Conservation (phyloP, 2,329 filamentous ascomycete species). For the Fusarium globosum region DNA sequence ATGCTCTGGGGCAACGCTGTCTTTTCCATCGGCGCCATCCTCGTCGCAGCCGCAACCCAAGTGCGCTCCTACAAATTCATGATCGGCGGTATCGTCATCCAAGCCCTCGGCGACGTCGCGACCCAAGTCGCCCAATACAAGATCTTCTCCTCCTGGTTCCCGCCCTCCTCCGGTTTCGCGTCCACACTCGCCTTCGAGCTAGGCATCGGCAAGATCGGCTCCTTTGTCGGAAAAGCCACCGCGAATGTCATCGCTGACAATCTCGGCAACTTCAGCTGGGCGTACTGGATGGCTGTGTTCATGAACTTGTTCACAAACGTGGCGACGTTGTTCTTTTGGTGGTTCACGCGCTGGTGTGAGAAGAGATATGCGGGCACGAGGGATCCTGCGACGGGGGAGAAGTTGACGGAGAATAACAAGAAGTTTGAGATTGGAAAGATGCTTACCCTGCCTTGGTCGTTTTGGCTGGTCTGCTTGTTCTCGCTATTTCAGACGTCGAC, state of each 20-base stretch:
- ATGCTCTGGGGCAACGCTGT: slow-evolving; percentile 72
- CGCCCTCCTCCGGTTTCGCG: slow-evolving; percentile 70
- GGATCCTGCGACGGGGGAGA: slow-evolving; percentile 69
- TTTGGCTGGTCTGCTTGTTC: slow-evolving; percentile 66
- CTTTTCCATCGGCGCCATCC: slow-evolving; percentile 67
- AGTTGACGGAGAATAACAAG: slow-evolving; percentile 68
- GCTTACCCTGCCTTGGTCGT: slow-evolving; percentile 68
- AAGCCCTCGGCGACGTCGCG: slow-evolving; percentile 70
- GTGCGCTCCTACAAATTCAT: slow-evolving; percentile 69
- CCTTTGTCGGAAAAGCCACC: slow-evolving; percentile 69
- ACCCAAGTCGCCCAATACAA: slow-evolving; percentile 74
- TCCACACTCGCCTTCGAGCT: slow-evolving; percentile 71
- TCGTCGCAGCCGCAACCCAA: slow-evolving; percentile 67
- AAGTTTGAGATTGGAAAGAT: slow-evolving; percentile 67
- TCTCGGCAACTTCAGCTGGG: slow-evolving; percentile 70
- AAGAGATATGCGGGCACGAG: slow-evolving; percentile 57
- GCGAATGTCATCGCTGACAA: slow-evolving; percentile 68
- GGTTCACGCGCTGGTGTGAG: slow-evolving; percentile 64
- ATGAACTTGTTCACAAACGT: slow-evolving; percentile 73
- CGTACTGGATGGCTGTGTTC: slow-evolving; percentile 70
- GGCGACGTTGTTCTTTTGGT: slow-evolving; percentile 63
- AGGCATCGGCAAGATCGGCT: slow-evolving; percentile 69
- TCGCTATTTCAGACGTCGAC: slow-evolving; percentile 69
- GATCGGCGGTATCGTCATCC: slow-evolving; percentile 66
- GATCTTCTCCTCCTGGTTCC: slow-evolving; percentile 73